Percentiles rank a stretch among this genome's conserved stretches.
phyloP scores from a whole-genome alignment of 2,329 filamentous ascomycete genomes.

The Harringtonia aguacate region DNA sequence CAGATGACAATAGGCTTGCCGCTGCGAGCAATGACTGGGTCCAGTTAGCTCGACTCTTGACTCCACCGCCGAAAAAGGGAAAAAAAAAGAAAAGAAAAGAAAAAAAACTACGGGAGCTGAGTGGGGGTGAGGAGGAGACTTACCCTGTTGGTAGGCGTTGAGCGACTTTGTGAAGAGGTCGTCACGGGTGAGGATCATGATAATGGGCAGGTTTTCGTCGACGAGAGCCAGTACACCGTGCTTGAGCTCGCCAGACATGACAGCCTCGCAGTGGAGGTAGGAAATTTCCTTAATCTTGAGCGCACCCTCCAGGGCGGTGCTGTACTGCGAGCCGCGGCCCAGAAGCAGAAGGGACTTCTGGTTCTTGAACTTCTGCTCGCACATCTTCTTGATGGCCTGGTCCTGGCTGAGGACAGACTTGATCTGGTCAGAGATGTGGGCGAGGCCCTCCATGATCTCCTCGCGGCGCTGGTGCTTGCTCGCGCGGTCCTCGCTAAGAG shows the following conservation, averaged over 20 bases:
- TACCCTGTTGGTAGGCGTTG: slow-evolving; percentile 96
- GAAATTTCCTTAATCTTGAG: slow-evolving; percentile 99
- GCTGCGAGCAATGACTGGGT: slow-evolving; percentile 77
- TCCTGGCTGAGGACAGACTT: slow-evolving; percentile 84
- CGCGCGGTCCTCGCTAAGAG: slow-evolving; percentile 88
- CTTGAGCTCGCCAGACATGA: slow-evolving; percentile 99
- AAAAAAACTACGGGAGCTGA: background rate
- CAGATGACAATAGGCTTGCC: slow-evolving; percentile 98
- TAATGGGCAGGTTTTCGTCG: slow-evolving; percentile 96
- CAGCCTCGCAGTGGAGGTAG: slow-evolving; percentile 97
- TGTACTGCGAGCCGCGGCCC: slow-evolving; percentile 91
- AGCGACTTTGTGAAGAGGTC: slow-evolving; percentile 97
- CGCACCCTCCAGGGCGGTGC: slow-evolving; percentile 91
- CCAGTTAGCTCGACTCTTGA: slow-evolving; percentile 5
- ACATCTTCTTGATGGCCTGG: slow-evolving; percentile 88
- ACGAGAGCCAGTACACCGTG: slow-evolving; percentile 96
- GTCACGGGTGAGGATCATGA: slow-evolving; percentile 98
- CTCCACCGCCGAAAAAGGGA: background rate
- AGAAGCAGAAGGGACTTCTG: slow-evolving; percentile 93
- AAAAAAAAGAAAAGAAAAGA: background rate
- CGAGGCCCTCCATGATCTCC: slow-evolving; percentile 92
- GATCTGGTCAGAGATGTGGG: slow-evolving; percentile 83
- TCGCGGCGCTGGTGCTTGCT: slow-evolving; percentile 86
- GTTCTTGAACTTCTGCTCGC: slow-evolving; percentile 85
- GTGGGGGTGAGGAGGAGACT: slow-evolving; percentile 21